phyloP scores from a whole-genome alignment of 1,284 basidiomycete species.

The Phenoliferia sp. region DNA sequence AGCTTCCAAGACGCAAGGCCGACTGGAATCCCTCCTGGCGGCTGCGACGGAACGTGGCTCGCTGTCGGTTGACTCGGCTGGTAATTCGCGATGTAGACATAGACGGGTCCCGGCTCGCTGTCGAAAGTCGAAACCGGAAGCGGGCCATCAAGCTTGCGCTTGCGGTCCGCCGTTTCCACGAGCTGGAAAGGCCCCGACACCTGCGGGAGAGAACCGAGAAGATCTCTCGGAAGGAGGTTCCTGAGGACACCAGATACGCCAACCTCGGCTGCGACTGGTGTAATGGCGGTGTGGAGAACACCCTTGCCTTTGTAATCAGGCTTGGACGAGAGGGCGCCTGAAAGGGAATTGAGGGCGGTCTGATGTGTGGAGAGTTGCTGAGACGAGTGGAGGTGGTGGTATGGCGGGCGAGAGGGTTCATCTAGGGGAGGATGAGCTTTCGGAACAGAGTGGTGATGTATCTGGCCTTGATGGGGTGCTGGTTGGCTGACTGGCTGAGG shows the following conservation, averaged over 20 bases:
- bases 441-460: not conserved
- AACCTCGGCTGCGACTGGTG: not conserved
- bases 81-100: constrained; percentile 2
- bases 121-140: not conserved
- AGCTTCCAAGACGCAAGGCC: not conserved
- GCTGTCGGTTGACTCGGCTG: not conserved
- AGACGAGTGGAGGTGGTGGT: not conserved
- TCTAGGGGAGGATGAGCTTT: not conserved
- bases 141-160: not conserved
- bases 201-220: not conserved
- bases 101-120: not conserved
- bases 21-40: not conserved
- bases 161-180: not conserved
- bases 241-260: not conserved
- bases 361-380: not conserved
- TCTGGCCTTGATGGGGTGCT: too few species aligned
- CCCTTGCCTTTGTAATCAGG: not conserved
- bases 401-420: not conserved
- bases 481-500: not conserved
- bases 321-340: not conserved
- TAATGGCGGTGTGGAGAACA: not conserved
- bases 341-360: not conserved
- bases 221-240: not conserved
- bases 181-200: constrained; percentile 3
- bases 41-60: not conserved